A percentile compares a stretch with the other conserved stretches of the same genome.
Conservation (phyloP, 805 yeast genomes). For the Candida ponderosae region DNA sequence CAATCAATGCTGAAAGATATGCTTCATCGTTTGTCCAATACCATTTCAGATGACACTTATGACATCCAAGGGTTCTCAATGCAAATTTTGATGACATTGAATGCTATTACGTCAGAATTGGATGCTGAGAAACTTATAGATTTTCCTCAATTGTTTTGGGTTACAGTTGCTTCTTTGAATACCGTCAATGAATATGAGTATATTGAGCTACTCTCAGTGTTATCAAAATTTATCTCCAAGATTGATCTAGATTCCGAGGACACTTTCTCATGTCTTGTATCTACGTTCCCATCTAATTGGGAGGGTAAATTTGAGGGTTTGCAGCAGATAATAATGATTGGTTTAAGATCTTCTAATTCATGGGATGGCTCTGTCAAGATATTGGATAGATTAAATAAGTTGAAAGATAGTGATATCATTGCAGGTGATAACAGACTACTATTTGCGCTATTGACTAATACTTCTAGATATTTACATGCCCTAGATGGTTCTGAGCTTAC, state of each 20-base stretch:
- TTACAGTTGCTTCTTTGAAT: slow-evolving; percentile 81
- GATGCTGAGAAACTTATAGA: slow-evolving; percentile 72
- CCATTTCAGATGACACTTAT: slow-evolving; percentile 79
- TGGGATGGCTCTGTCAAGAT: slow-evolving; percentile 71
- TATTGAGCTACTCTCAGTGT: slow-evolving; percentile 74
- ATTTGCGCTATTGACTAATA: slow-evolving; percentile 64
- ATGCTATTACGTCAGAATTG: slow-evolving; percentile 83
- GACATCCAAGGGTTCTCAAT: slow-evolving; percentile 96
- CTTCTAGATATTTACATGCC: slow-evolving; percentile 82
- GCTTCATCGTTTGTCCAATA: slow-evolving; percentile 87
- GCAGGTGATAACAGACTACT: slow-evolving; percentile 65
- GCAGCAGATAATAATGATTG: slow-evolving; percentile 71
- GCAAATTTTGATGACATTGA: slow-evolving; percentile 94
- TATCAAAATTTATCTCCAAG: slow-evolving; percentile 77
- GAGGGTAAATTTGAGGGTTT: slow-evolving; percentile 90
- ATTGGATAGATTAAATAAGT: slow-evolving; percentile 58
- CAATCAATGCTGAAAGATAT: slow-evolving; percentile 86
- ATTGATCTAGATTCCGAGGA: slow-evolving; percentile 82
- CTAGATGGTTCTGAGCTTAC: slow-evolving; percentile 48
- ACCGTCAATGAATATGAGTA: slow-evolving; percentile 92
- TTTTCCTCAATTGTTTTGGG: slow-evolving; percentile 94
- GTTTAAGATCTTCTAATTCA: slow-evolving; percentile 74
- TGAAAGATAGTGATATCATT: slow-evolving; percentile 69
- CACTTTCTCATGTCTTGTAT: slow-evolving; percentile 71
- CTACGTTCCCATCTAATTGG: slow-evolving; percentile 93